Evolutionary conservation across 768 basidiomycete genomes (phyloP).

Genomic region (Rhizopogon roseolus): DNA sequence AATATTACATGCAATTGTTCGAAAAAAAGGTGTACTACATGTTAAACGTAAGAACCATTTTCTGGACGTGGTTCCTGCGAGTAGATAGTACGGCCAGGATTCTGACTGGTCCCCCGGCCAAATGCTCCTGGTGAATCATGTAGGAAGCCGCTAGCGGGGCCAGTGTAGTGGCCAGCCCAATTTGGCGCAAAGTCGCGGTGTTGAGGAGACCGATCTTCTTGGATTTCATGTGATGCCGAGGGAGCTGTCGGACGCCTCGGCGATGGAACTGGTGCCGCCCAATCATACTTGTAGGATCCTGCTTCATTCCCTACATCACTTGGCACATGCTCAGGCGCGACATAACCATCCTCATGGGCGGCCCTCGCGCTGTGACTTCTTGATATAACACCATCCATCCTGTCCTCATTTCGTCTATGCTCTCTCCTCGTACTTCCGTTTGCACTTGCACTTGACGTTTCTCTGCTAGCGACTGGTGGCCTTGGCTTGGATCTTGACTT

Average conservation of each 20-base stretch:
- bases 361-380: constrained; percentile 27
- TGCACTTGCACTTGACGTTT: constrained; percentile 26
- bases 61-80: constrained; percentile 42
- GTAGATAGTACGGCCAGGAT: constrained; percentile 62
- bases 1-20: background rate
- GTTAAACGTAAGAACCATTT: constrained; percentile 22
- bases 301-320: constrained; percentile 19
- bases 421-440: constrained; percentile 21
- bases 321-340: constrained; percentile 18
- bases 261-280: constrained; percentile 17
- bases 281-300: constrained; percentile 14
- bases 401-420: constrained; percentile 12
- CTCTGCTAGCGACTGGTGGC: constrained; percentile 27
- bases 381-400: constrained; percentile 17
- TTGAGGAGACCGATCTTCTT: background rate
- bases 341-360: constrained; percentile 8
- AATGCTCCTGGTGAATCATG: constrained; percentile 38
- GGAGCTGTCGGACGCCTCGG: constrained; percentile 15
- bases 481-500: constrained; percentile 37
- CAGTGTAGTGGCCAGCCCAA: constrained; percentile 38
- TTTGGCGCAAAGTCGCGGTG: constrained; percentile 16
- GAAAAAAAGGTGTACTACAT: background rate
- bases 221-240: constrained; percentile 16
- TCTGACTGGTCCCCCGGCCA: constrained; percentile 34
- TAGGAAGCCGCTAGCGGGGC: constrained; percentile 47